phyloP scores from a whole-genome alignment of 2,329 filamentous ascomycete genomes.

The Leptographium flavum region DNA sequence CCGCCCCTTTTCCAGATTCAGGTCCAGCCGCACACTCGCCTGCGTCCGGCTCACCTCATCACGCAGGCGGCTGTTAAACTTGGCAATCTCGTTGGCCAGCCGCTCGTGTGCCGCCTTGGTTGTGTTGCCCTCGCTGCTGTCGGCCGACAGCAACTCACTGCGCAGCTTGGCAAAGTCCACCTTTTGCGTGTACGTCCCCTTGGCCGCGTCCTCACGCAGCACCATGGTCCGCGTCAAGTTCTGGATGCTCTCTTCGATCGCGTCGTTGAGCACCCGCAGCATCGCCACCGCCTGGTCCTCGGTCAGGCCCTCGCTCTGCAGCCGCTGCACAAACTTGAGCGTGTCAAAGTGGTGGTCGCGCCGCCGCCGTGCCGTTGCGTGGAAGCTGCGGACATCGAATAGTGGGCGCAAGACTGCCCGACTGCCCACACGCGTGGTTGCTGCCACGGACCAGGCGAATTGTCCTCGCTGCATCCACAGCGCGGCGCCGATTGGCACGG shows the following conservation, averaged over 20 bases:
- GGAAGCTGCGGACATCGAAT: constrained; percentile 44
- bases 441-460: not conserved
- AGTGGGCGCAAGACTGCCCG: too few relatives aligned
- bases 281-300: constrained; percentile 93
- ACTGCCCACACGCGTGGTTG: too few relatives aligned
- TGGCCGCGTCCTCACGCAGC: constrained; percentile 79
- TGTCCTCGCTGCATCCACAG: not conserved
- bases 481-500: constrained; percentile 4
- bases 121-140: constrained; percentile 79
- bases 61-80: constrained; percentile 74
- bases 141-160: constrained; percentile 81
- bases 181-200: constrained; percentile 71
- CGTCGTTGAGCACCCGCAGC: constrained; percentile 94
- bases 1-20: constrained; percentile 92
- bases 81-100: constrained; percentile 85
- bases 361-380: constrained; percentile 43
- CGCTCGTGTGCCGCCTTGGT: constrained; percentile 85
- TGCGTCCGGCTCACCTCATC: constrained; percentile 94
- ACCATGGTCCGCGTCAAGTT: constrained; percentile 98
- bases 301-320: constrained; percentile 85
- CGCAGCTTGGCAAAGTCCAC: constrained; percentile 97
- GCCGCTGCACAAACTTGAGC: constrained; percentile 83
- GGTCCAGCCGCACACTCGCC: constrained; percentile 77
- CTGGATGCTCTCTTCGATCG: constrained; percentile 94
- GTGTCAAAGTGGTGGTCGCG: constrained; percentile 97